Percentiles rank a stretch among this genome's conserved stretches.
phyloP scores from a whole-genome alignment of 805 yeast genomes.

The Saccharomyces jurei region DNA sequence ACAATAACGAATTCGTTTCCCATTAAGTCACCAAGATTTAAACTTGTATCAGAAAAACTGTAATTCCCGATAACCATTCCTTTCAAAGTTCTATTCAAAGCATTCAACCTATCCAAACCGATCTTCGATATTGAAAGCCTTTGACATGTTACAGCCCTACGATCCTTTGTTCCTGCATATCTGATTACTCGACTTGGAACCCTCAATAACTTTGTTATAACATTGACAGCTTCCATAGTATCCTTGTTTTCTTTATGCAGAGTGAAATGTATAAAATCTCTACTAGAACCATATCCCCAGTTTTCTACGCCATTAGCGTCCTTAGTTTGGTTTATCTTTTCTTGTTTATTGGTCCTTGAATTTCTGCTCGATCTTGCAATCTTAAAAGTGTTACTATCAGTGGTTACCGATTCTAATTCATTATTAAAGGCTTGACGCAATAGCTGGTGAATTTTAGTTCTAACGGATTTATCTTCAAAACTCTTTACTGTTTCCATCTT shows the following conservation, averaged over 20 bases:
- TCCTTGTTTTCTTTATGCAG: conserved; percentile 92
- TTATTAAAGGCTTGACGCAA: conserved; percentile 66
- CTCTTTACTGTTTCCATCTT: conserved; percentile 49
- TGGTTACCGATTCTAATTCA: conserved; percentile 71
- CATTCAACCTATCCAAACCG: conserved; percentile 64
- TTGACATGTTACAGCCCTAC: conserved; percentile 94
- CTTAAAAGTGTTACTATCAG: conserved; percentile 55
- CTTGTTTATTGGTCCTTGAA: conserved; percentile 34
- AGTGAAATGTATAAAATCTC: conserved; percentile 64
- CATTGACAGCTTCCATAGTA: conserved; percentile 87
- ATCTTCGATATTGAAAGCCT: conserved; percentile 60
- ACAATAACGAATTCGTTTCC: conserved; percentile 90
- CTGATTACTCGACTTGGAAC: conserved; percentile 63
- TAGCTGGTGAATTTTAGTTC: conserved; percentile 74
- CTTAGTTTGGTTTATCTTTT: conserved; percentile 30
- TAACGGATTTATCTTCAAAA: conserved; percentile 58
- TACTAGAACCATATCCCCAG: conserved; percentile 67
- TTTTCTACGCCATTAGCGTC: conserved; percentile 47
- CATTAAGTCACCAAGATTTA: conserved; percentile 71
- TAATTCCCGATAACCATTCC: conserved; percentile 80
- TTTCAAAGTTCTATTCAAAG: conserved; percentile 64
- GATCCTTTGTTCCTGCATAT: conserved; percentile 93
- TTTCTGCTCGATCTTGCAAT: conserved; percentile 46
- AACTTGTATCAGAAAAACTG: conserved; percentile 49
- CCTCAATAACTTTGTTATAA: conserved; percentile 64